These are phyloP conservation scores for Botrytis medusae DNA, from an alignment of 2,329 filamentous ascomycete genomes.

Conservation along the genomic window DNA sequence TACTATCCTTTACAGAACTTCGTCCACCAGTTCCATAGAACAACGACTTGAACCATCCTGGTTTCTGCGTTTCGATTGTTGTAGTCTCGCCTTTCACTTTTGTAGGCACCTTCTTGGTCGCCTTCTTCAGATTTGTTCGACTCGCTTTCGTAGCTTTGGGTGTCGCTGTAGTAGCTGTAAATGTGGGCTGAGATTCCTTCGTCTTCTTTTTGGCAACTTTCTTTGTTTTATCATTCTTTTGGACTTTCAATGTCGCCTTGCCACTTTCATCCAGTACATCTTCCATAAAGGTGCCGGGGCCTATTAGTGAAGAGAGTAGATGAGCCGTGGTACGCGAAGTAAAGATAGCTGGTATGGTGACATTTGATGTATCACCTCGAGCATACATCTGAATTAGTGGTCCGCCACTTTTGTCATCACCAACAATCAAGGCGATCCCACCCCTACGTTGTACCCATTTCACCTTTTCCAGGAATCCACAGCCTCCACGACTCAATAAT, in stretches of 20 bases:
- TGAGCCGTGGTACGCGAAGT: slow-evolving; percentile 94
- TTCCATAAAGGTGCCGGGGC: slow-evolving; percentile 64
- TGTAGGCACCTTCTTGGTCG: slow-evolving; percentile 36
- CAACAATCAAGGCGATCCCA: slow-evolving; percentile 86
- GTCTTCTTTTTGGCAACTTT: slow-evolving; percentile 35
- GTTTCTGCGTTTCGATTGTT: slow-evolving; percentile 28
- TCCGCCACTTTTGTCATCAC: slow-evolving; percentile 86
- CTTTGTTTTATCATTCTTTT: slow-evolving; percentile 42
- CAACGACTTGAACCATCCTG: slow-evolving; percentile 49
- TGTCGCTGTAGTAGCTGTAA: slow-evolving; percentile 35
- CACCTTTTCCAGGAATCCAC: slow-evolving; percentile 94
- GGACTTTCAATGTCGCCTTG: slow-evolving; percentile 54
- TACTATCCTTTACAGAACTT: slow-evolving; percentile 49
- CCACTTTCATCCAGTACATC: slow-evolving; percentile 60
- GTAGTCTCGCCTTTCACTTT: slow-evolving; percentile 32
- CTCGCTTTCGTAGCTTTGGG: slow-evolving; percentile 36
- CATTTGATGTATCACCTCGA: slow-evolving; percentile 90
- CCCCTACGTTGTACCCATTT: slow-evolving; percentile 95
- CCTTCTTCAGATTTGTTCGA: slow-evolving; percentile 35
- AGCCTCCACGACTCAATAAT: slow-evolving; percentile 86
- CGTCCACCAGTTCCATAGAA: slow-evolving; percentile 43
- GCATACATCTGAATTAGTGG: slow-evolving; percentile 97
- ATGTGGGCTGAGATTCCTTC: slow-evolving; percentile 29
- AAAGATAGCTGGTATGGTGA: slow-evolving; percentile 92
- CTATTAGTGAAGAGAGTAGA: slow-evolving; percentile 82